A percentile compares a stretch with the other conserved stretches of the same genome.
Conservation (phyloP, 2,329 filamentous ascomycete species). For the Neofusicoccum ribis region DNA sequence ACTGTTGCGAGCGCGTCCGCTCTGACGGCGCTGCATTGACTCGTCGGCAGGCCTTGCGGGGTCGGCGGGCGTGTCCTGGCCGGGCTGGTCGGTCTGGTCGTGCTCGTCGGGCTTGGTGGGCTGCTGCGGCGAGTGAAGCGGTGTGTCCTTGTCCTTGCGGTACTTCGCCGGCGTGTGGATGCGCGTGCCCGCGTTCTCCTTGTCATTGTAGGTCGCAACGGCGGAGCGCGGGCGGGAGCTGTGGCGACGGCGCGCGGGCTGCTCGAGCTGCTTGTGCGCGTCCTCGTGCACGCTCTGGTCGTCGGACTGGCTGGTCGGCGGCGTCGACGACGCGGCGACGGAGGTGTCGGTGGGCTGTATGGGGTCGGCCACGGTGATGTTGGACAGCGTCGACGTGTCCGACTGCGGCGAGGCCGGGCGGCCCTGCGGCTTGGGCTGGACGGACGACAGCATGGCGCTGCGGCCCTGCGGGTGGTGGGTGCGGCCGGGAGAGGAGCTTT, state of each 20-base stretch:
- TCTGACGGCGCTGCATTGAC: constrained; percentile 41
- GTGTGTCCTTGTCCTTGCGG: constrained; percentile 28
- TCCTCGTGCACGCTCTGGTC: constrained; percentile 55
- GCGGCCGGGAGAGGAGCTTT: constrained; percentile 12
- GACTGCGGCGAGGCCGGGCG: constrained; percentile 18
- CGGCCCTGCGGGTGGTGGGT: neutral
- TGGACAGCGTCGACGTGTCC: constrained; percentile 42
- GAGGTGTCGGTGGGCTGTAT: constrained; percentile 35
- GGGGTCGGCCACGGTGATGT: constrained; percentile 39
- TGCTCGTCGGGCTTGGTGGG: neutral
- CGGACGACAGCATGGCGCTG: constrained; percentile 16
- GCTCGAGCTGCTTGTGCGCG: constrained; percentile 22
- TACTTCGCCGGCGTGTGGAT: constrained; percentile 56
- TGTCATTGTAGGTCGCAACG: constrained; percentile 66
- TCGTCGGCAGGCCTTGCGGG: constrained; percentile 25
- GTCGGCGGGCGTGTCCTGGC: constrained; percentile 21
- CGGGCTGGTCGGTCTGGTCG: constrained; percentile 30
- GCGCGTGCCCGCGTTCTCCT: constrained; percentile 62
- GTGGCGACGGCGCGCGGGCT: constrained; percentile 34
- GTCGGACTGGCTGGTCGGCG: constrained; percentile 67
- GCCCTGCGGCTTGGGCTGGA: neutral
- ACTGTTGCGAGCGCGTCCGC: constrained; percentile 57
- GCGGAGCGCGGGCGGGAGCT: constrained; percentile 57
- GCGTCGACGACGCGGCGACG: constrained; percentile 60
- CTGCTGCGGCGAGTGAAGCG: constrained; percentile 1